Conservation (phyloP, 2,329 filamentous ascomycete species). For the Sphaerulina musiva region DNA sequence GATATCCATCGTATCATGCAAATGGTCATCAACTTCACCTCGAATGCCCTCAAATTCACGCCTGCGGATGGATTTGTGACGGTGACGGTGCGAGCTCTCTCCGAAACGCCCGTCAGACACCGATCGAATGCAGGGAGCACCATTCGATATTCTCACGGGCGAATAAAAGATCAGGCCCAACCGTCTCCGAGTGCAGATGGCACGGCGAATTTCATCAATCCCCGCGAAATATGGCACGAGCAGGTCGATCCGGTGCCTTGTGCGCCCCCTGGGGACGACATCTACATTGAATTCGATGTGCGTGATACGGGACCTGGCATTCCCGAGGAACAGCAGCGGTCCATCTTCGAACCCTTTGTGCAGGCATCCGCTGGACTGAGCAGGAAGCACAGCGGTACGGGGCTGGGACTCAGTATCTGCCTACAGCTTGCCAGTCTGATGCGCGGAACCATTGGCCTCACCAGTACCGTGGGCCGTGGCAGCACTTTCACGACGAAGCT, state of each 20-base stretch:
- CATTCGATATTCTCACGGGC: background rate
- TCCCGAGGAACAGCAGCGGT: conserved; percentile 65
- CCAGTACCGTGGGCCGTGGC: conserved; percentile 65
- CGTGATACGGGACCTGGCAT: conserved; percentile 85
- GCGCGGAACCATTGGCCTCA: conserved; percentile 67
- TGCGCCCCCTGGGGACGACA: conserved; percentile 54
- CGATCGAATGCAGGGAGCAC: conserved; percentile 1
- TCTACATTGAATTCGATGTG: conserved; percentile 80
- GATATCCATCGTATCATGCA: conserved; percentile 86
- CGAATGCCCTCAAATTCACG: conserved; percentile 88
- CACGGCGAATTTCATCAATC: conserved; percentile 19
- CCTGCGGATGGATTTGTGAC: conserved; percentile 67
- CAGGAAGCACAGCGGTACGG: conserved; percentile 85
- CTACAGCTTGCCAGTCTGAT: conserved; percentile 78
- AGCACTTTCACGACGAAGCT: conserved; percentile 78
- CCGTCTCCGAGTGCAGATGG: conserved; percentile 5
- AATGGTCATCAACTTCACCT: conserved; percentile 85
- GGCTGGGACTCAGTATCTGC: conserved; percentile 81
- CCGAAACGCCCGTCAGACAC: conserved; percentile 40
- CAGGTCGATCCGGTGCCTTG: conserved; percentile 20
- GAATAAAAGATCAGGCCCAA: background rate
- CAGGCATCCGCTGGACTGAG: conserved; percentile 85
- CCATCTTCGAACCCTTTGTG: conserved; percentile 89
- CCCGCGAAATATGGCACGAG: conserved; percentile 12
- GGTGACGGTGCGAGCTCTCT: conserved; percentile 67